These are phyloP conservation scores for Fusarium multiceps DNA, from an alignment of 2,329 filamentous ascomycete species.

Conservation along the genomic window DNA sequence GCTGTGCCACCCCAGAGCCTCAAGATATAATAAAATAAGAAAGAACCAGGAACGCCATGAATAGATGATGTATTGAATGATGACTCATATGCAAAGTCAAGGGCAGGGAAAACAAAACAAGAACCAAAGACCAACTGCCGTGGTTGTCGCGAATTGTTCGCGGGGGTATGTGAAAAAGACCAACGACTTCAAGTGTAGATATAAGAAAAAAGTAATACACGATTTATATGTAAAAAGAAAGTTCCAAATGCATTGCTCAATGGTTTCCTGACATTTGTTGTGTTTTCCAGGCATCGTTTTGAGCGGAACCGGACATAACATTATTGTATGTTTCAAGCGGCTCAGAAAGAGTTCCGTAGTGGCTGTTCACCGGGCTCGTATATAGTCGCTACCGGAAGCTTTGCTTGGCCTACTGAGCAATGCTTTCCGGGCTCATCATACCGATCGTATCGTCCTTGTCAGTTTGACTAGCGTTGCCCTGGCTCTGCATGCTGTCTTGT, in stretches of 20 bases:
- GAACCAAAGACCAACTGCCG: slow-evolving; percentile 35
- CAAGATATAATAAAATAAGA: slow-evolving; percentile 12
- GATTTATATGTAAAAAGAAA: slow-evolving; percentile 32
- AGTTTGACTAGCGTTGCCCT: slow-evolving; percentile 69
- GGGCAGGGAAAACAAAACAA: neutral
- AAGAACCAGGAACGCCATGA: slow-evolving; percentile 30
- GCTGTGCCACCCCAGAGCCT: slow-evolving; percentile 12
- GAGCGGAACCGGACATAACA: neutral
- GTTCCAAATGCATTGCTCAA: neutral
- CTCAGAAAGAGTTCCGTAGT: neutral
- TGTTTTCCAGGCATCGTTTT: neutral
- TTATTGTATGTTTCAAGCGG: neutral
- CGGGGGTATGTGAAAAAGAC: slow-evolving; percentile 27
- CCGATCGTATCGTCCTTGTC: slow-evolving; percentile 76
- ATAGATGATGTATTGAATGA: slow-evolving; percentile 18
- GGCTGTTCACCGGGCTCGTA: neutral
- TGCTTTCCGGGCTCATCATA: slow-evolving; percentile 88
- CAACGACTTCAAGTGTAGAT: slow-evolving; percentile 23
- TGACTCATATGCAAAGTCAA: slow-evolving; percentile 19
- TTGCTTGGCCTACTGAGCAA: slow-evolving; percentile 59
- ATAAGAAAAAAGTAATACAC: slow-evolving; percentile 38
- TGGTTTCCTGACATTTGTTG: neutral
- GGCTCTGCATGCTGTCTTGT: slow-evolving; percentile 67
- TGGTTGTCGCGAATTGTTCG: slow-evolving; percentile 6
- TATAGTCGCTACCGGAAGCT: slow-evolving; percentile 20